Conservation (phyloP, 2,329 filamentous ascomycete species). For the Epichloe amarillans region DNA sequence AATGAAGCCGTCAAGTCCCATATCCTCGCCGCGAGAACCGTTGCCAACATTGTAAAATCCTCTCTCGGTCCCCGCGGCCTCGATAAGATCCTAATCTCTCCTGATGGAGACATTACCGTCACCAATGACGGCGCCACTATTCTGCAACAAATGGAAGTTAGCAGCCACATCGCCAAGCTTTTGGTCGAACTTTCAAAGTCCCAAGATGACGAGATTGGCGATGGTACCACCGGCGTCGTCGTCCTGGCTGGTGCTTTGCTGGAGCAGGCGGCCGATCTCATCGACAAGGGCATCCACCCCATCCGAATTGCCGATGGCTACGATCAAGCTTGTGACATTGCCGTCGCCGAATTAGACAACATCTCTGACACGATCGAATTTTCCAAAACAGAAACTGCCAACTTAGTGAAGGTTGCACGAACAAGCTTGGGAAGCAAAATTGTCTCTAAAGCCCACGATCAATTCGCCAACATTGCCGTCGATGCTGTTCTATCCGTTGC, state of each 20-base stretch:
- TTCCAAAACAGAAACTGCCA: constrained; percentile 62
- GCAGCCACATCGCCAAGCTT: constrained; percentile 95
- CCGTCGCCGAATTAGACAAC: constrained; percentile 78
- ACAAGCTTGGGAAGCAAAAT: constrained; percentile 98
- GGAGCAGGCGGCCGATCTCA: constrained; percentile 92
- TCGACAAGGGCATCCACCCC: constrained; percentile 99
- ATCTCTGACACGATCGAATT: constrained; percentile 91
- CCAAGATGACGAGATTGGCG: constrained; percentile 96
- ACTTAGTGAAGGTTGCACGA: constrained; percentile 87
- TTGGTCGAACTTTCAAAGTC: constrained; percentile 96
- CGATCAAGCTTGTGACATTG: constrained; percentile 94
- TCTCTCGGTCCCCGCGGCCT: constrained; percentile 90
- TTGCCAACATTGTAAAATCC: constrained; percentile 94
- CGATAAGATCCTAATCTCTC: constrained; percentile 98
- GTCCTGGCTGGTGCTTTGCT: constrained; percentile 88
- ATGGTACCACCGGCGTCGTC: constrained; percentile 95
- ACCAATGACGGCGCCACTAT: constrained; percentile 99
- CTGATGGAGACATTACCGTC: constrained; percentile 96
- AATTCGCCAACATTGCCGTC: constrained; percentile 93
- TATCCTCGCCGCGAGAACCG: constrained; percentile 90
- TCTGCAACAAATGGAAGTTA: constrained; percentile 95
- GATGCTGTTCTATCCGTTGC: constrained; percentile 95
- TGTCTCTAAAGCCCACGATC: constrained; percentile 95
- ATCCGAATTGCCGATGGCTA: constrained; percentile 98
- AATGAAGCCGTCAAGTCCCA: constrained; percentile 97